Evolutionary conservation across 768 basidiomycete genomes (phyloP).

Genomic region (Mycena filopes): DNA sequence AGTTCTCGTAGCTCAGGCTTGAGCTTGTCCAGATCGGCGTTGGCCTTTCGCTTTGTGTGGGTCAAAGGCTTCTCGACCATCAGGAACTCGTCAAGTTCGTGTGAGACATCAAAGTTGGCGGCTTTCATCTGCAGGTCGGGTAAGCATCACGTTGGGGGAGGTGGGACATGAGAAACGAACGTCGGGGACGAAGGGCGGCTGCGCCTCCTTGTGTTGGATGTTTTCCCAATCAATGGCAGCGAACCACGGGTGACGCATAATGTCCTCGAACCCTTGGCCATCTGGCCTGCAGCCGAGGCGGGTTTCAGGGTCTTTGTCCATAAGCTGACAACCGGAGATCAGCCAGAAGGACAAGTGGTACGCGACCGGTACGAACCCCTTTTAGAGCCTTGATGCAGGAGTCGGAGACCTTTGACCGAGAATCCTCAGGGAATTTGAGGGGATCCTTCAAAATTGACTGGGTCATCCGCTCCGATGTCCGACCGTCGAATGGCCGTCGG

Average conservation of each 20-base stretch:
- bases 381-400: conserved; percentile 74
- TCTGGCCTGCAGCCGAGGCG: conserved; percentile 84
- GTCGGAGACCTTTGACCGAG: conserved; percentile 66
- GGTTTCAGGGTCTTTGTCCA: conserved; percentile 82
- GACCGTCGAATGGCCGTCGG: conserved; percentile 89
- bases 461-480: conserved; percentile 89
- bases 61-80: conserved; percentile 99
- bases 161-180: conserved; percentile 65
- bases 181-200: conserved; percentile 92
- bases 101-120: conserved; percentile 98
- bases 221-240: conserved; percentile 81
- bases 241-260: conserved; percentile 91
- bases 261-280: conserved; percentile 78
- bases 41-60: conserved; percentile 90
- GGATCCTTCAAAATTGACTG: conserved; percentile 86
- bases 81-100: conserved; percentile 96
- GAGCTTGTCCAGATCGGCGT: conserved; percentile 86
- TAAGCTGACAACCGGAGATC: conserved; percentile 61
- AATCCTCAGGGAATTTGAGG: conserved; percentile 81
- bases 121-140: conserved; percentile 76
- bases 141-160: conserved; percentile 19
- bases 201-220: conserved; percentile 73
- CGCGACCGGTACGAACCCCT: conserved; percentile 58
- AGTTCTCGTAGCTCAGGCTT: conserved; percentile 91
- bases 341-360: conserved; percentile 31